A percentile compares a stretch with the other conserved stretches of the same genome.
These are phyloP conservation scores for Podospora fimiseda DNA, from an alignment of 495 filamentous ascomycete genomes.

Conservation along the genomic window DNA sequence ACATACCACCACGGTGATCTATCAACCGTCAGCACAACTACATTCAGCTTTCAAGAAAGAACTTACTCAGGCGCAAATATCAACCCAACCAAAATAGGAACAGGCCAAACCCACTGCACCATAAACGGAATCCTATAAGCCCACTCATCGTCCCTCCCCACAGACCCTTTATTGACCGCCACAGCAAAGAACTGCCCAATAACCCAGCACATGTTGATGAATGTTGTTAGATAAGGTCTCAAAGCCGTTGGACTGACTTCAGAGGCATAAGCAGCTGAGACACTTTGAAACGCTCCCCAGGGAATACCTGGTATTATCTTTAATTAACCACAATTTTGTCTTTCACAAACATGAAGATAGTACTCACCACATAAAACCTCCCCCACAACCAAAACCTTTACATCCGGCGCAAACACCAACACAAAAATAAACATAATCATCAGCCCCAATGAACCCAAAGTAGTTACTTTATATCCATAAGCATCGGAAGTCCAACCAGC, in stretches of 20 bases:
- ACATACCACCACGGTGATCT: conserved; percentile 63
- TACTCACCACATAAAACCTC: conserved; percentile 49
- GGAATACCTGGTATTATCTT: conserved; percentile 63
- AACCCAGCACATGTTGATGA: conserved; percentile 69
- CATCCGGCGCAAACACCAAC: conserved; percentile 53
- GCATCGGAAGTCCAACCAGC: conserved; percentile 30
- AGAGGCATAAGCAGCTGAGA: conserved; percentile 63
- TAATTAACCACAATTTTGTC: no score
- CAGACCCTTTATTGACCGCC: conserved; percentile 53
- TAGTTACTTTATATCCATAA: conserved; percentile 29
- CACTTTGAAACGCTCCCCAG: conserved; percentile 56
- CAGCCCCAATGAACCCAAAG: conserved; percentile 35
- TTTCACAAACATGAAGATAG: background rate
- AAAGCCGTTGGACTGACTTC: conserved; percentile 61
- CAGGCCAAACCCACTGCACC: conserved; percentile 70
- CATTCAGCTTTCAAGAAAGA: no score
- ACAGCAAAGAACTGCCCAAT: conserved; percentile 63
- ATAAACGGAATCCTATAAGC: conserved; percentile 58
- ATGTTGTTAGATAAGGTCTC: conserved; percentile 61
- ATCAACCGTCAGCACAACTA: no score
- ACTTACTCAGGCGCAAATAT: conserved; percentile 54
- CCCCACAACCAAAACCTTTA: conserved; percentile 54
- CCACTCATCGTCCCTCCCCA: conserved; percentile 50
- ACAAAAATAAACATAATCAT: conserved; percentile 49
- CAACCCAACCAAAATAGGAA: conserved; percentile 56